Percentiles rank a stretch among this genome's conserved stretches.
phyloP scores from a whole-genome alignment of 1,284 basidiomycete species.

The Ceratobasidium sp. region DNA sequence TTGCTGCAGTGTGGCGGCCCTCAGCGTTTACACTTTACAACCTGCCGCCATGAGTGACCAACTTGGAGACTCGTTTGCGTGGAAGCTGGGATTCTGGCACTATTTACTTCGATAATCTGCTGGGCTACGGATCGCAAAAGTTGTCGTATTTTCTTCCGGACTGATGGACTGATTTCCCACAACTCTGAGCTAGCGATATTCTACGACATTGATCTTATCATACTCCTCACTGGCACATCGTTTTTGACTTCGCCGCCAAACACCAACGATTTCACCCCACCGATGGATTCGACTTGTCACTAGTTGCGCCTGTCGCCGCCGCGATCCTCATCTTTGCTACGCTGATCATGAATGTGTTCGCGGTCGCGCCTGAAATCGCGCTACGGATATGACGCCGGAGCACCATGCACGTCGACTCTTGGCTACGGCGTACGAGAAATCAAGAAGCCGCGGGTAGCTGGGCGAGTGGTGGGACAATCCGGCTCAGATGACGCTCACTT shows the following conservation, averaged over 20 bases:
- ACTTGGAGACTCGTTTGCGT: no score
- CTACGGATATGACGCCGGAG: constrained; percentile 24
- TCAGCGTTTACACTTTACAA: no score
- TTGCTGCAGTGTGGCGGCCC: no score
- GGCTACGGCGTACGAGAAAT: not conserved
- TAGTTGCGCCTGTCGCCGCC: constrained; percentile 32
- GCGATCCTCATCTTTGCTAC: constrained; percentile 26
- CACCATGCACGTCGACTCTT: constrained; percentile 30
- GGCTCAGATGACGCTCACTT: constrained; percentile 61
- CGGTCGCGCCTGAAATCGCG: constrained; percentile 21
- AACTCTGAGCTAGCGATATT: no score
- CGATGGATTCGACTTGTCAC: not conserved
- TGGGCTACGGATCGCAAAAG: no score
- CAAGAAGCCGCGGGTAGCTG: constrained; percentile 13
- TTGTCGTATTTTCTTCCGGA: no score
- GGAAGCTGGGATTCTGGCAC: no score
- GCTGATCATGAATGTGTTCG: constrained; percentile 17
- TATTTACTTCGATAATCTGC: no score
- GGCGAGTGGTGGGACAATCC: constrained; percentile 39
- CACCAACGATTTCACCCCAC: constrained; percentile 50
- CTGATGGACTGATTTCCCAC: no score
- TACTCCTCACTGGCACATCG: constrained; percentile 61
- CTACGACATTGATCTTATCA: no score
- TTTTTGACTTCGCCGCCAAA: constrained; percentile 48
- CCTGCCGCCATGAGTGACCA: no score